These are phyloP conservation scores for Saturnispora galanensis DNA, from an alignment of 805 yeast genomes.

Conservation along the genomic window DNA sequence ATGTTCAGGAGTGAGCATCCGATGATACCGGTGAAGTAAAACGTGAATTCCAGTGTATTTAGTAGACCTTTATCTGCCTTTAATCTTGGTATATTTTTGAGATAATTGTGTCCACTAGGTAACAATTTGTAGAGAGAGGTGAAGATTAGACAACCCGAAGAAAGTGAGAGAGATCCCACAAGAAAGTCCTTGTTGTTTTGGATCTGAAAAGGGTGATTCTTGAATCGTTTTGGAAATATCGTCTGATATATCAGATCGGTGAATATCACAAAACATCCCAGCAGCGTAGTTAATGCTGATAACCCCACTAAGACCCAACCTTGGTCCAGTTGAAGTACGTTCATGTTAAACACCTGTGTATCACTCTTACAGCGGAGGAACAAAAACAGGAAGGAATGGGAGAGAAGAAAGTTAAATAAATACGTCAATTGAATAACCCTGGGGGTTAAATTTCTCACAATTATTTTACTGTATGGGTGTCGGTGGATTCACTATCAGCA, in stretches of 20 bases:
- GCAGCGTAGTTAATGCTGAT: constrained; percentile 59
- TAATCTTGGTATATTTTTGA: constrained; percentile 25
- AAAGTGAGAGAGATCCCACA: constrained; percentile 63
- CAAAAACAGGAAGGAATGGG: too few relatives aligned
- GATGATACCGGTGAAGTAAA: constrained; percentile 42
- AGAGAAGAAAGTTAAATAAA: too few relatives aligned
- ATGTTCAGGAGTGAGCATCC: constrained; percentile 53
- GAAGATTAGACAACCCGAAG: constrained; percentile 74
- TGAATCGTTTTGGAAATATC: constrained; percentile 34
- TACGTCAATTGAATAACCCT: too few relatives aligned
- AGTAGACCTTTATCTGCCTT: constrained; percentile 21
- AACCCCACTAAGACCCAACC: constrained; percentile 61
- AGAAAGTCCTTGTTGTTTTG: constrained; percentile 55
- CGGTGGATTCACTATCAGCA: constrained; percentile 2
- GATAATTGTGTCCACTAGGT: constrained; percentile 53
- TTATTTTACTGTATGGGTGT: too few relatives aligned
- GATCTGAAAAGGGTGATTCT: constrained; percentile 38
- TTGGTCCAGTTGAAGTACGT: constrained; percentile 25
- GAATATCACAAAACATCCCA: constrained; percentile 62
- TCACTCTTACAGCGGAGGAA: too few relatives aligned
- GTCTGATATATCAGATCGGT: constrained; percentile 43
- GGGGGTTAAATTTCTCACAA: too few relatives aligned
- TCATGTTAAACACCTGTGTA: too few relatives aligned
- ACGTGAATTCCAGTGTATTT: constrained; percentile 35
- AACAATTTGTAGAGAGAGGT: constrained; percentile 69